Evolutionary conservation across 768 basidiomycete genomes (phyloP), one percentile per base, ranked within the genome.

Genomic region (Boletus tomentosulus): DNA sequence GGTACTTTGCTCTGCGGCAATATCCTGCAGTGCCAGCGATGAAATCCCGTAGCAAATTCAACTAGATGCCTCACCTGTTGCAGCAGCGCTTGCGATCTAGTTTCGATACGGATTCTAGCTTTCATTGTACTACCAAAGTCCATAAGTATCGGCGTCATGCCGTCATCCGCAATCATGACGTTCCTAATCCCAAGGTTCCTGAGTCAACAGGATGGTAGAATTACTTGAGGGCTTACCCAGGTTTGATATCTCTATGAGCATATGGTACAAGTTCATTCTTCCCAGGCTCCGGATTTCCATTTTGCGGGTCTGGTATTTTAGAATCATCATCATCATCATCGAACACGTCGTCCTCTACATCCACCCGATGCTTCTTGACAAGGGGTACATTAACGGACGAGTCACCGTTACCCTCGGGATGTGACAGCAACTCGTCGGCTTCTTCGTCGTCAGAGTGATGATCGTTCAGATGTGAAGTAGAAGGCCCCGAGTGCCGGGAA

Each of bases 241-340:
- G 96, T 73, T 99, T 99, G 62, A 98, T 76, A 73, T 99, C 97
- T 51, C 97, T 78, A 71, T 99, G 97, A 1, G 96, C 96, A 68
- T 95, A 99, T 1, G 97, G 94, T 8, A 92, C 80, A 28, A 87
- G 68, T 59, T 86, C 85, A 2, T 62, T 62, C 57, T 75, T 69
- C 3, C 76, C 77, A 4, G 73, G 62, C 11, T 60, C 67, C 19
- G 62, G 67, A 25, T 60, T 62, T 15, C 69, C 72, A 47, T 72
- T 75, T 43, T 70, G 74, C 22, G 74, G 64, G 31, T 72, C 69
- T 42, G 78, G 76, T 37, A 71, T 64, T 46, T 72, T 70, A 19
- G 75, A 75, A 27, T 92, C 91, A 53, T 90, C 87, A 55, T 92
- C 87, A 55, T 92, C 91, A 53, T 90, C 87, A 55, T 92, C 90